These are phyloP conservation scores for Podospora comata DNA, from an alignment of 495 filamentous ascomycete species.

Conservation along the genomic window DNA sequence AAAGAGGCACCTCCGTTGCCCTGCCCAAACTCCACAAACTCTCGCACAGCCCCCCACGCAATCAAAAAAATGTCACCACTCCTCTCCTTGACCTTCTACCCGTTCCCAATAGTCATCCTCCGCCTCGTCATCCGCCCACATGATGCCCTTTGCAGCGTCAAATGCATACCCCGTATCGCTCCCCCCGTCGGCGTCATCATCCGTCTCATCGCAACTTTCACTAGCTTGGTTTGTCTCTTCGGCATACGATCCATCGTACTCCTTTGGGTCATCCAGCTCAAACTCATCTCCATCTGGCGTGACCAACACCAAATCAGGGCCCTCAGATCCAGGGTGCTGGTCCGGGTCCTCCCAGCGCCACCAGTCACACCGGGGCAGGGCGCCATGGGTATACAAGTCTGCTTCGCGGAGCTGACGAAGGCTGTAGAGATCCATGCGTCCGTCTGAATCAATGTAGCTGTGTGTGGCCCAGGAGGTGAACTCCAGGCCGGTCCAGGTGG, in stretches of 20 bases:
- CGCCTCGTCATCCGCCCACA: not conserved
- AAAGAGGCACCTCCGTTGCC: too few species aligned
- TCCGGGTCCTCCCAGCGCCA: not conserved
- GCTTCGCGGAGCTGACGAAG: not conserved
- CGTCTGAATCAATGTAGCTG: not conserved
- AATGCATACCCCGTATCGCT: not conserved
- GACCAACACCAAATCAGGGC: not conserved
- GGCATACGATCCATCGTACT: not conserved
- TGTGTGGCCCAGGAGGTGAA: not conserved
- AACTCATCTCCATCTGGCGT: constrained; percentile 6
- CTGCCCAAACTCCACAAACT: too few species aligned
- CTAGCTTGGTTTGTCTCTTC: not conserved
- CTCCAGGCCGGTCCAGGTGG: constrained; percentile 15
- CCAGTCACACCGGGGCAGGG: not conserved
- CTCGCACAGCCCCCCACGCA: not conserved
- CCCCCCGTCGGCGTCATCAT: not conserved
- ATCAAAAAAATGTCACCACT: not conserved
- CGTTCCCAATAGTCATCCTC: not conserved
- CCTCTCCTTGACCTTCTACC: not conserved
- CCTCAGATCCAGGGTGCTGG: not conserved
- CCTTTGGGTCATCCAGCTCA: constrained; percentile 4
- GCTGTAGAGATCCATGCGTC: not conserved
- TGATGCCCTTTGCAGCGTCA: not conserved
- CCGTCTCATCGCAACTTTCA: not conserved
- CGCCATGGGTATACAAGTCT: not conserved